Conservation (phyloP, 2,329 filamentous ascomycete genomes). For the Ambrosiella beaveri region DNA sequence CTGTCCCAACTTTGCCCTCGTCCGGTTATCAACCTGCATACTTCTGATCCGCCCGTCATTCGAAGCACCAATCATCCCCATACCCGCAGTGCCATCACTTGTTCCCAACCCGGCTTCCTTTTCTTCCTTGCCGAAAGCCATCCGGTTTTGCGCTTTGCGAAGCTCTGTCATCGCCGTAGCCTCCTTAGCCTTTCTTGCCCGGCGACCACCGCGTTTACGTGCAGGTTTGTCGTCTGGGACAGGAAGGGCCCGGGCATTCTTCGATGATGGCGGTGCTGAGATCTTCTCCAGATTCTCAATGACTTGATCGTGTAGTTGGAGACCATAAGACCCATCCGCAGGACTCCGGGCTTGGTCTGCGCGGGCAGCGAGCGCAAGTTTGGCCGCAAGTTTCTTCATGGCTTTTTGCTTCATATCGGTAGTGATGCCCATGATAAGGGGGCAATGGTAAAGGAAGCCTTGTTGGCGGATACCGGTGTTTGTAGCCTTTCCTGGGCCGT, state of each 20-base stretch:
- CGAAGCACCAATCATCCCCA: conserved; percentile 87
- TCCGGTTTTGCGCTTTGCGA: conserved; percentile 85
- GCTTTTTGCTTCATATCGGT: conserved; percentile 81
- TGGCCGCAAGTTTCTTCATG: conserved; percentile 85
- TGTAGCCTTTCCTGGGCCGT: conserved; percentile 63
- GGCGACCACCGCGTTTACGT: conserved; percentile 75
- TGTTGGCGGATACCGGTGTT: conserved; percentile 84
- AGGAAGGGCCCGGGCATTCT: conserved; percentile 69
- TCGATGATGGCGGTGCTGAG: conserved; percentile 78
- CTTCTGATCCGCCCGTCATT: conserved; percentile 80
- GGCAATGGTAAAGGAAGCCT: conserved; percentile 83
- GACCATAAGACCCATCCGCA: conserved; percentile 65
- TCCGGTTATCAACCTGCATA: conserved; percentile 81
- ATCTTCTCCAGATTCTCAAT: conserved; percentile 80
- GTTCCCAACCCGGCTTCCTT: conserved; percentile 80
- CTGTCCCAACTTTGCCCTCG: conserved; percentile 78
- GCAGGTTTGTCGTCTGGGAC: conserved; percentile 91
- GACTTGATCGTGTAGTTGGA: conserved; percentile 66
- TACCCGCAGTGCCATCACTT: conserved; percentile 66
- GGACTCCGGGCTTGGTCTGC: conserved; percentile 74
- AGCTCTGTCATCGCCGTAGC: conserved; percentile 93
- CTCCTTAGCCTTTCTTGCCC: conserved; percentile 88
- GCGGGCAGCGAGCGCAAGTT: conserved; percentile 82
- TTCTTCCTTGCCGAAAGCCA: conserved; percentile 93
- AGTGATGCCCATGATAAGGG: conserved; percentile 70